Conservation (phyloP, 208 protist genomes). For the Naegleria gruberi region DNA sequence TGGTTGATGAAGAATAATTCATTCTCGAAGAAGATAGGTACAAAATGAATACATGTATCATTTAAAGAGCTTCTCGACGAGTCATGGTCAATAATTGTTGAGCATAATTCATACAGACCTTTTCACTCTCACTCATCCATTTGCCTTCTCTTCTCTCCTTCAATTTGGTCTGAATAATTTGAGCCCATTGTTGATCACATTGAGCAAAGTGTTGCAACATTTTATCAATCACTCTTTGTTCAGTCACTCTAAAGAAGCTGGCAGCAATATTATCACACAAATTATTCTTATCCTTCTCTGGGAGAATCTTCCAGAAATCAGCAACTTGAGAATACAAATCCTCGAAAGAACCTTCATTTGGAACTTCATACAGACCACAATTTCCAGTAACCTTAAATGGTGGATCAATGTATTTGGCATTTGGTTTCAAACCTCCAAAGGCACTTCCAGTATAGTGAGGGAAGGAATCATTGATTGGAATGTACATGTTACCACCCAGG, state of each 20-base stretch:
- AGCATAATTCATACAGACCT: background rate
- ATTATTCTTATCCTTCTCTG: background rate
- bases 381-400: background rate
- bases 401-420: background rate
- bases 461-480: background rate
- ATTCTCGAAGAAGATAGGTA: background rate
- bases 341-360: background rate
- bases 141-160: background rate
- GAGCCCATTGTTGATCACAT: background rate
- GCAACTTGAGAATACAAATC: background rate
- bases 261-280: constrained; percentile 1
- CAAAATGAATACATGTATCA: no score
- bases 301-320: background rate
- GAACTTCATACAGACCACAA: background rate
- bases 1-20: background rate
- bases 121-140: background rate
- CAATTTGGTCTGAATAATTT: background rate
- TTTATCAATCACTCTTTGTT: background rate
- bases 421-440: background rate
- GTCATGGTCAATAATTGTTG: background rate
- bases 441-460: background rate
- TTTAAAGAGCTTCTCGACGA: background rate
- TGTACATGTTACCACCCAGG: background rate
- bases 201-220: background rate
- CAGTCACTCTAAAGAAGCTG: background rate